Evolutionary conservation across 2,329 filamentous ascomycete genomes (phyloP), one percentile per base, ranked within the genome.

Genomic region (Aspergillus fumigatiaffinis): DNA sequence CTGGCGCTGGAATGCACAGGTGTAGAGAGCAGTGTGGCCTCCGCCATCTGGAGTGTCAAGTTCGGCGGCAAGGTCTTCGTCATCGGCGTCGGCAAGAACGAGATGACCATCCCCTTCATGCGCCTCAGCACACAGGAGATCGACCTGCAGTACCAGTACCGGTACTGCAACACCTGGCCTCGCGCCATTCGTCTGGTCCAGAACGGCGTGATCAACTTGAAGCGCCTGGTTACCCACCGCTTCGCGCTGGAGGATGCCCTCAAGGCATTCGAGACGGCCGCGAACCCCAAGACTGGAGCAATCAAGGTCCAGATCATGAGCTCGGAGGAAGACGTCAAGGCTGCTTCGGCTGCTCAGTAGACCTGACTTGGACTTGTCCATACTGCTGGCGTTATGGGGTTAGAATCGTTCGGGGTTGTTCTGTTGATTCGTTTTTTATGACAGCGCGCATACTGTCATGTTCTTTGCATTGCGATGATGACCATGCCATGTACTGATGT

Each of bases 61-160:
- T 97, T 97, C 69, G 94, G 93, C 63, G 93, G 94, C 67, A 96
- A 95, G 77, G 93, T 97, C 54, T 97, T 97, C 71, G 89, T 97
- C 62, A 95, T 97, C 64, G 93, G 93, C 44, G 92, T 97, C 2
- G 94, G 93, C 64, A 93, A 90, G 82, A 92, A 94, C 73, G 91
- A 97, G 80, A 94, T 97, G 80, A 91, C 85, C 76, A 89, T 97
- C 62, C 93, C 93, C 28, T 97, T 97, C 76, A 97, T 97, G 93
- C 81, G 91, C 52, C 84, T 93, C 57, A 93, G 89, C 68, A 93
- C 92, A 5, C 85, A 90, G 62, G 94, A 97, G 79, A 89, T 97
- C 66, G 93, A 97, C 76, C 81, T 97, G 59, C 91, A 96, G 78
- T 94, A 97, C 76, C 93, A 97, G 80, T 97, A 97, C 80, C 86